phyloP scores from a whole-genome alignment of 768 basidiomycete genomes.

The Phylloporus sp. region DNA sequence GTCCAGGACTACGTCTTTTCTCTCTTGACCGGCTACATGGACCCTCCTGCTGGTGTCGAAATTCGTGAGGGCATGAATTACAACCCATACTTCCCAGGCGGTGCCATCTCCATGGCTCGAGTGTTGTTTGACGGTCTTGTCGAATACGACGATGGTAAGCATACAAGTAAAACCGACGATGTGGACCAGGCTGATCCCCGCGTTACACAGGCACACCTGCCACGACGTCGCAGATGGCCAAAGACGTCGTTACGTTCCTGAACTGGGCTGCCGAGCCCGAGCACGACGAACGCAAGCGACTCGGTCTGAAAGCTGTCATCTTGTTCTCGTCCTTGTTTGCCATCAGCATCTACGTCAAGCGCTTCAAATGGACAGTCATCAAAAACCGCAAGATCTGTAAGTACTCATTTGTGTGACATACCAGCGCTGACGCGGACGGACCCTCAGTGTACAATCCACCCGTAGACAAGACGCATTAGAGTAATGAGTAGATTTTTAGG shows the following conservation, averaged over 20 bases:
- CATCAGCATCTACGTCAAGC: conserved; percentile 83
- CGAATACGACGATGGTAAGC: conserved; percentile 89
- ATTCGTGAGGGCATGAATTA: conserved; percentile 98
- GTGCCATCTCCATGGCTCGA: conserved; percentile 97
- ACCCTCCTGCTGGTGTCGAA: conserved; percentile 92
- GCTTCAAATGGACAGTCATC: conserved; percentile 90
- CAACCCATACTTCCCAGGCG: conserved; percentile 98
- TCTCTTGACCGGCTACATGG: conserved; percentile 93
- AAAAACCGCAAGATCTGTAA: conserved; percentile 91
- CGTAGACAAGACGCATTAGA: conserved; percentile 32
- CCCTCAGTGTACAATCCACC: conserved; percentile 38
- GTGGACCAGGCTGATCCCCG: conserved; percentile 6
- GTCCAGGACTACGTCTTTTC: conserved; percentile 92
- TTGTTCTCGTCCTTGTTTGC: conserved; percentile 82
- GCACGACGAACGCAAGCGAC: conserved; percentile 96
- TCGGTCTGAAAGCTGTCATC: conserved; percentile 92
- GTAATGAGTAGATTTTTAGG: conserved; percentile 23
- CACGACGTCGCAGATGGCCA: conserved; percentile 98
- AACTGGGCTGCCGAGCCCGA: conserved; percentile 98
- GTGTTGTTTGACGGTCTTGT: conserved; percentile 93
- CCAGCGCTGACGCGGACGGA: no score
- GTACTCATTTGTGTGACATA: no score
- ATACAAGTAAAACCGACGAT: neutral
- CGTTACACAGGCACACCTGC: conserved; percentile 76
- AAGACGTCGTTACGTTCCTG: conserved; percentile 94